phyloP scores from a whole-genome alignment of 345 rosid species.

The Arabidopsis arenosa region DNA sequence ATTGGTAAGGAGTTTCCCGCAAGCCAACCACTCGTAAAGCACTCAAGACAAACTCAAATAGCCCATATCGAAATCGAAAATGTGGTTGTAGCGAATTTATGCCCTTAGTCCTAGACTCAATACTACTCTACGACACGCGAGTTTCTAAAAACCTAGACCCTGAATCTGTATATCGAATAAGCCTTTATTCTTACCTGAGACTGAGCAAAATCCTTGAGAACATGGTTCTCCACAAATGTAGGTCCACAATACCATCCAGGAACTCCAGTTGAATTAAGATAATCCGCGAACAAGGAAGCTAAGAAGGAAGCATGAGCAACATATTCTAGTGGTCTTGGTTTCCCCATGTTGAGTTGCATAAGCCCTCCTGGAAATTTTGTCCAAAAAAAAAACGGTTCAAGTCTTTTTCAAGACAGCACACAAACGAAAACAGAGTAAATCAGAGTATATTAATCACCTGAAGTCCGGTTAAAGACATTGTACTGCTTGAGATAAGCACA shows the following conservation, averaged over 20 bases:
- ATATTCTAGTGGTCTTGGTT: slow-evolving; percentile 67
- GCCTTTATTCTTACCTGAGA: slow-evolving; percentile 58
- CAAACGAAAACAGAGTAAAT: neutral
- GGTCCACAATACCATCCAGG: slow-evolving; percentile 79
- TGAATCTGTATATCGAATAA: neutral
- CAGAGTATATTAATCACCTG: slow-evolving; percentile 51
- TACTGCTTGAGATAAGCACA: slow-evolving; percentile 75
- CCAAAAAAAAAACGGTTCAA: neutral
- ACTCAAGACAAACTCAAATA: no score
- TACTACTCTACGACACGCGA: no score
- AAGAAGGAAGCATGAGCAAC: slow-evolving; percentile 76
- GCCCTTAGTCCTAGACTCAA: no score
- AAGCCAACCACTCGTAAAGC: no score
- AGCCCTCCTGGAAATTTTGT: slow-evolving; percentile 62
- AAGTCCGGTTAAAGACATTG: slow-evolving; percentile 70
- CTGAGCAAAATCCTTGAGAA: slow-evolving; percentile 60
- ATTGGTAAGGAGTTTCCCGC: no score
- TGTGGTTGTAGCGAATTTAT: no score
- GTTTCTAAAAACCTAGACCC: no score
- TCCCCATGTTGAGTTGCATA: slow-evolving; percentile 61
- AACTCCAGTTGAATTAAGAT: slow-evolving; percentile 64
- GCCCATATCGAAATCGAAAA: no score
- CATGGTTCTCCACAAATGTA: slow-evolving; percentile 43
- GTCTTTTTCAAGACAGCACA: neutral
- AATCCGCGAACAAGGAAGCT: slow-evolving; percentile 76